Conservation (phyloP, 176 grass and related monocot genomes). For the Tillandsia leiboldiana region DNA sequence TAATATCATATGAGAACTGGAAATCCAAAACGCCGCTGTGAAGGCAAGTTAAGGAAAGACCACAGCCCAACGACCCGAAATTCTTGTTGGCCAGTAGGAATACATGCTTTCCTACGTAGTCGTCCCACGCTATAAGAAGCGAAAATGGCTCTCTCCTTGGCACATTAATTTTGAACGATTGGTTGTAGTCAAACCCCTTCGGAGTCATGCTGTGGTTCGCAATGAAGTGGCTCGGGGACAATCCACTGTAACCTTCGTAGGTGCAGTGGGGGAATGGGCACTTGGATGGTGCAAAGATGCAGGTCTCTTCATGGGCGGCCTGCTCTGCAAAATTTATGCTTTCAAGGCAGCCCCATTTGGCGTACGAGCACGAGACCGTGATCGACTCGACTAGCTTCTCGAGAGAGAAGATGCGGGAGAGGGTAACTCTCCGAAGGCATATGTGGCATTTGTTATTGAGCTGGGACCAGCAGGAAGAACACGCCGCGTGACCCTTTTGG, state of each 20-base stretch:
- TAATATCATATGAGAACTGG: no score
- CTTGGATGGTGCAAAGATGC: slow-evolving; percentile 1
- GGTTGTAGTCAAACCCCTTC: neutral
- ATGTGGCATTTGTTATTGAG: neutral
- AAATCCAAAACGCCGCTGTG: no score
- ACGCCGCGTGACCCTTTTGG: neutral
- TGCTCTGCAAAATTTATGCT: neutral
- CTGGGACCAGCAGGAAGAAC: neutral
- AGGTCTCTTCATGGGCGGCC: neutral
- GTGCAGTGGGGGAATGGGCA: neutral
- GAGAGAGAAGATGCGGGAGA: neutral
- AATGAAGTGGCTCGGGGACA: neutral
- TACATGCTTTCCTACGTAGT: no score
- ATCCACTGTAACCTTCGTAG: neutral
- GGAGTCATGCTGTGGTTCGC: neutral
- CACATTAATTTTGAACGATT: neutral
- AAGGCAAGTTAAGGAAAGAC: no score
- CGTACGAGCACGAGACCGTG: neutral
- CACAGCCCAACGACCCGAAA: no score
- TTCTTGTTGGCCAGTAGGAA: no score
- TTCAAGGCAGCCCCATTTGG: neutral
- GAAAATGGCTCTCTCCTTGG: no score
- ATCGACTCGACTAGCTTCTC: neutral
- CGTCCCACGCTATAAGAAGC: no score
- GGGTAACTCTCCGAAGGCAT: neutral